These are phyloP conservation scores for Salicornia ramosissima DNA, from an alignment of 148 eudicot species.

Conservation along the genomic window DNA sequence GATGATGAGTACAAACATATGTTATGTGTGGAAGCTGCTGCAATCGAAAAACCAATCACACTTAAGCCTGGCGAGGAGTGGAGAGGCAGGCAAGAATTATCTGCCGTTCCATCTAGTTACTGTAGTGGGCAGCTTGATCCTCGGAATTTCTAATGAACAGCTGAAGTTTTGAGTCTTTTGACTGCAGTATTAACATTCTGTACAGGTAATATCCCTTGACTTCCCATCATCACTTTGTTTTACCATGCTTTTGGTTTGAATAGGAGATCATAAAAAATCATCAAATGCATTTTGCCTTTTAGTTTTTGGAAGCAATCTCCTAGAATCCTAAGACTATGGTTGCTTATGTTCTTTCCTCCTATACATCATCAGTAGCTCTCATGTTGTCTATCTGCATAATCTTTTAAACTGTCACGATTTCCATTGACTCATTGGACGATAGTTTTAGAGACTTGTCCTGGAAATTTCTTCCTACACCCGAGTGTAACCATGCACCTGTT, in stretches of 20 bases:
- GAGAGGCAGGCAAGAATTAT: slow-evolving; percentile 82
- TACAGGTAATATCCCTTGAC: slow-evolving; percentile 24
- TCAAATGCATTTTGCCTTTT: neutral
- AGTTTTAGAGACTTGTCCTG: neutral
- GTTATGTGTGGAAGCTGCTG: slow-evolving; percentile 91
- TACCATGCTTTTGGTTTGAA: neutral
- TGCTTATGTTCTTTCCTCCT: neutral
- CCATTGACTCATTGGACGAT: neutral
- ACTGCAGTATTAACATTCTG: slow-evolving; percentile 16
- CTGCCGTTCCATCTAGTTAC: slow-evolving; percentile 83
- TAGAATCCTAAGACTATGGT: no score
- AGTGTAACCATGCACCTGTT: no score
- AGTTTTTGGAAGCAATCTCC: neutral
- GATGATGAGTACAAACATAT: slow-evolving; percentile 87
- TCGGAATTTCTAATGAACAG: slow-evolving; percentile 46
- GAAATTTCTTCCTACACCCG: no score
- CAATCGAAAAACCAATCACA: slow-evolving; percentile 74
- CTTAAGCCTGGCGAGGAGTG: slow-evolving; percentile 92
- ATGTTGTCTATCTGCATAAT: neutral
- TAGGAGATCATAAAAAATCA: neutral
- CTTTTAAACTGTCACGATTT: neutral
- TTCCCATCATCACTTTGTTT: neutral
- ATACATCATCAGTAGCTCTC: neutral
- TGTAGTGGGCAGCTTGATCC: slow-evolving; percentile 92
- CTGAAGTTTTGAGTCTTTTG: slow-evolving; percentile 27